Conservation (phyloP, 2,329 filamentous ascomycete species). For the Colletotrichum camelliae region DNA sequence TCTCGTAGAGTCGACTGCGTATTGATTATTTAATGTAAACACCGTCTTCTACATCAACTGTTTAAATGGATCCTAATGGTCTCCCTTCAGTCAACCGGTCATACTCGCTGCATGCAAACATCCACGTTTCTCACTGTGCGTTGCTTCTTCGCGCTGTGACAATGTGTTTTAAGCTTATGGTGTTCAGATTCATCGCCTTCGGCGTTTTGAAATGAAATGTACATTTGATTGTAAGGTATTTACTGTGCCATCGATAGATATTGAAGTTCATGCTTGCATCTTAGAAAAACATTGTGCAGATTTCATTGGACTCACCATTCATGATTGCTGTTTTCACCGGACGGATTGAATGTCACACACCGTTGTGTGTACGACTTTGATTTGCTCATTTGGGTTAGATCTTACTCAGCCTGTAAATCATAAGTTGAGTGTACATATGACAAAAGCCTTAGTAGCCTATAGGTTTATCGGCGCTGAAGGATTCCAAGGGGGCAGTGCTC, state of each 20-base stretch:
- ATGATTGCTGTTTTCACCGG: background rate
- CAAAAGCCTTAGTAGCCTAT: background rate
- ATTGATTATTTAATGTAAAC: background rate
- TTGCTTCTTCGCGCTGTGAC: background rate
- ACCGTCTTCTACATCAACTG: background rate
- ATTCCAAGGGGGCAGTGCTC: background rate
- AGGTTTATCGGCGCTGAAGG: background rate
- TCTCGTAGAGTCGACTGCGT: background rate
- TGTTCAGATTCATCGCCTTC: background rate
- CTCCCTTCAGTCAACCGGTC: background rate
- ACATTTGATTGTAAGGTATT: no score
- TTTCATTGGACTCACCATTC: background rate
- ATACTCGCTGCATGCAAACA: background rate
- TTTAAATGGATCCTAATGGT: background rate
- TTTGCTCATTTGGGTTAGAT: background rate
- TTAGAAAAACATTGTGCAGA: background rate
- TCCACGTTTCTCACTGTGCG: background rate
- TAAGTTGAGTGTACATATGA: background rate
- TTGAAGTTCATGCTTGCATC: background rate
- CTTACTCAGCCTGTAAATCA: background rate
- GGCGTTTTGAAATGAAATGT: background rate
- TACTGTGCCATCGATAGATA: background rate
- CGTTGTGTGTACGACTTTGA: background rate
- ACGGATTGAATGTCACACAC: background rate
- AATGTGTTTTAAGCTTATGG: background rate